Evolutionary conservation across 768 basidiomycete genomes (phyloP).

Genomic region (Rhodosporidiobolus odoratus): DNA sequence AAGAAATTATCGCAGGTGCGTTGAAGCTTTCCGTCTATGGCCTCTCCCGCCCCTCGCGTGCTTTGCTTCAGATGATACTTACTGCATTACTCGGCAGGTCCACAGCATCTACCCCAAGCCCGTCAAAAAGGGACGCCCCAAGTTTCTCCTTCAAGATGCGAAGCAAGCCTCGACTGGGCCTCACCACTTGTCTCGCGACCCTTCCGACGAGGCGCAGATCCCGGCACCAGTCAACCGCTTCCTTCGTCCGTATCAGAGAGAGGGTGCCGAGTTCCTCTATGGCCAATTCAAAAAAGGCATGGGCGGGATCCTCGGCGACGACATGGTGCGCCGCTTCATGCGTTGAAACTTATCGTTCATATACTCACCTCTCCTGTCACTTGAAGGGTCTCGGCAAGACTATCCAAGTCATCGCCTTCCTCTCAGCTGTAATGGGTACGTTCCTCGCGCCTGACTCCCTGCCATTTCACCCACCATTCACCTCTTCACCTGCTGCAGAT

Average conservation of each 20-base stretch:
- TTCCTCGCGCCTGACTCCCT: not conserved
- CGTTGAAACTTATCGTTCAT: not conserved
- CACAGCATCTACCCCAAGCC: not conserved
- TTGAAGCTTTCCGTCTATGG: not conserved
- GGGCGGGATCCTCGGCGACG: conserved; percentile 86
- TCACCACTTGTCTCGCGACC: not conserved
- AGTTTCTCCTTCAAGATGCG: conserved; percentile 10
- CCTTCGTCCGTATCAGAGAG: conserved; percentile 83
- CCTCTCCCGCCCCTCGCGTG: too few species aligned
- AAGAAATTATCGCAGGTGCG: not conserved
- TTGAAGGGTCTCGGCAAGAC: conserved; percentile 65
- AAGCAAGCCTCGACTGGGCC: conserved; percentile 19
- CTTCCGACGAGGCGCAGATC: conserved; percentile 28
- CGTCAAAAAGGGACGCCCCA: conserved; percentile 18
- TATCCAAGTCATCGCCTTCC: conserved; percentile 81
- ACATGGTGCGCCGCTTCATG: conserved; percentile 74
- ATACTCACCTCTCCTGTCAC: conserved; percentile 22
- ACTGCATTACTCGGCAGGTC: not conserved
- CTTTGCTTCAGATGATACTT: not conserved
- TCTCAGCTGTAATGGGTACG: conserved; percentile 76
- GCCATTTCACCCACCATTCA: not conserved
- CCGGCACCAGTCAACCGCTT: conserved; percentile 64
- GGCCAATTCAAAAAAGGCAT: conserved; percentile 60
- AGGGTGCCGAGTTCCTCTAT: conserved; percentile 78
- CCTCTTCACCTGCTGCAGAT: conserved; percentile 44